These are phyloP conservation scores for Aspergillus incahuasiensis DNA, from an alignment of 495 filamentous ascomycete genomes.

Conservation along the genomic window DNA sequence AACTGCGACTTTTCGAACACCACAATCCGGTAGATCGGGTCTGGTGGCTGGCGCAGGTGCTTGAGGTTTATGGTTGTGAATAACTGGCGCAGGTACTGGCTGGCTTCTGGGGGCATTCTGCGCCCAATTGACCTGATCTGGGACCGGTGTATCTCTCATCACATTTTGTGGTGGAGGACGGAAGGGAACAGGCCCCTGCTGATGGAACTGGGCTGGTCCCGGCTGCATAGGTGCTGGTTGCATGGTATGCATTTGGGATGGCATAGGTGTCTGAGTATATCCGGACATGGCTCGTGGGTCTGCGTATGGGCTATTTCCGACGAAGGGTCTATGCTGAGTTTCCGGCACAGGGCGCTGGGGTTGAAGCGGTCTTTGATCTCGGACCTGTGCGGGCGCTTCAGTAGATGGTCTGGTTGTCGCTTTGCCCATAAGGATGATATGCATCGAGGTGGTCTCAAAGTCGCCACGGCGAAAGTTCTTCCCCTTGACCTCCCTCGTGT, in stretches of 20 bases:
- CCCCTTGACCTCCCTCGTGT: slow-evolving; percentile 21
- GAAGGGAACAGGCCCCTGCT: background rate
- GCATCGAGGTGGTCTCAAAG: slow-evolving; percentile 33
- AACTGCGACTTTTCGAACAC: background rate
- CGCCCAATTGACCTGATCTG: slow-evolving; percentile 4
- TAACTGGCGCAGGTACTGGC: background rate
- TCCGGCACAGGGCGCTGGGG: background rate
- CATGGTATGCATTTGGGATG: background rate
- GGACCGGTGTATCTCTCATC: background rate
- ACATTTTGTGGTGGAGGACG: background rate
- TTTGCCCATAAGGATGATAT: slow-evolving; percentile 35
- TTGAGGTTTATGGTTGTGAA: background rate
- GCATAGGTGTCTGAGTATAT: background rate
- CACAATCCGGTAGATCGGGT: background rate
- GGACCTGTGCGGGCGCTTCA: slow-evolving; percentile 14
- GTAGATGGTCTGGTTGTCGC: slow-evolving; percentile 7
- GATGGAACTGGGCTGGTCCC: slow-evolving; percentile 3
- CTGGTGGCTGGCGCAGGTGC: background rate
- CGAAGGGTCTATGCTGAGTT: slow-evolving; percentile 1
- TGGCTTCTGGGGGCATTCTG: slow-evolving; percentile 8
- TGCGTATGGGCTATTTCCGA: background rate
- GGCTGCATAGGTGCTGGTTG: background rate
- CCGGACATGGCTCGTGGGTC: background rate
- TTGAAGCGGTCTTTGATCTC: slow-evolving; percentile 2
- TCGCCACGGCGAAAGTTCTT: slow-evolving; percentile 26